Base-by-base conservation (phyloP, 345 rosid species). In the Cardamine resedifolia region DNA sequence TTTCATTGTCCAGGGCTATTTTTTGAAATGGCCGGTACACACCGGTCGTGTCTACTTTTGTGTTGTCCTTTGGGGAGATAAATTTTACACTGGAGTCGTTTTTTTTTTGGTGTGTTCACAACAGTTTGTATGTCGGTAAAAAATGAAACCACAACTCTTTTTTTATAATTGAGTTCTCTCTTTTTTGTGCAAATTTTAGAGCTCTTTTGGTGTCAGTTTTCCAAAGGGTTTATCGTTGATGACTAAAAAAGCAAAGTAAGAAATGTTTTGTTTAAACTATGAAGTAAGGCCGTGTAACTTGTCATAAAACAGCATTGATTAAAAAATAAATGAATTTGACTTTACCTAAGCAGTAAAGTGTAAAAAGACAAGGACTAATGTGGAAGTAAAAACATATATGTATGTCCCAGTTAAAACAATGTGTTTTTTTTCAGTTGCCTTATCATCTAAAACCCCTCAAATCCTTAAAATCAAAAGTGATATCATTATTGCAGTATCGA, bases 391-490 rank as follows among this genome's bases (percentile, higher is more conserved):
- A 7, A 43, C 7, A 12, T 3, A 12, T 2, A 28, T 2, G 9
- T 2, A 6, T 10, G 16, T 49, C 23, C 23, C 3, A 44, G 12
- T 27, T 55, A 16, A 58, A 43, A 48, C 7, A 4, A 3, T 38
- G 0, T 8, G 34, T 21, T 4, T 5, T 33, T 33, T 33, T 49
- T 61, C 1, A 11, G 10, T 55, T 27, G 71, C 77, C 77, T 73
- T 73, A 64, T 73, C 77, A 34, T 64, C 71, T 55, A 44, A 72
- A 64, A 31, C 65, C 74, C 48, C 26, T 45, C 23, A 8, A 63
- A 62, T 39, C 53, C 45, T 51, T 51, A 23, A 51, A 10, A 26
- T n/a, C 2, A 11, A 51, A 75, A 19, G 39, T 53, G 48, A 53
- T 58, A 55, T 43, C 68, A 8, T 23, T 66, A 34, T 41, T 51